Base-by-base conservation (phyloP, 257 asterid genomes). In the Ligustrum vulgare region DNA sequence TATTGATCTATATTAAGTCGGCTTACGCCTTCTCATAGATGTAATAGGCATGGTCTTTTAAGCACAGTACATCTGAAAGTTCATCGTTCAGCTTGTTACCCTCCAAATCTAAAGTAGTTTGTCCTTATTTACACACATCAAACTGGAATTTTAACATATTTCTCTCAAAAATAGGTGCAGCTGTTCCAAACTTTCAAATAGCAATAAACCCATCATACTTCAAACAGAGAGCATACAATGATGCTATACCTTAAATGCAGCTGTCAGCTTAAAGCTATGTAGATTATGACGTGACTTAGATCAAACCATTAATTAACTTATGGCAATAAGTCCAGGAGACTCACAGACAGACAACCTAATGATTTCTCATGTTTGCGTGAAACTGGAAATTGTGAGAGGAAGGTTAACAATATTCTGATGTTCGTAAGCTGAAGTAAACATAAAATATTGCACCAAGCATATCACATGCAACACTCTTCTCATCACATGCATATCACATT, bases 381-480 rank as follows among this genome's bases (percentile, higher is more conserved):
- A n/a, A n/a, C n/a, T n/a, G n/a, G n/a, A n/a, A n/a, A n/a, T n/a
- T n/a, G n/a, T n/a, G n/a, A n/a, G n/a, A 56, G 16, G 15, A 1
- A 58, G 66, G 32, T 56, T 1, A 56, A 56, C 13, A 8, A 56
- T 18, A 49, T 56, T n/a, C 4, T 37, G 43, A 37, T 10, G 43
- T 2, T 37, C 12, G 12, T 2, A 23, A 58, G 15, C 66, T 20
- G 15, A 58, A 22, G 22, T 22, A 22, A 58, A 58, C 66, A 58
- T 2, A 20, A 4, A 5, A 69, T 72, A 67, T 66, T 67, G 83
- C 80, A 81, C 85, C 85, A 84, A 84, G 77, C 87, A 85, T 78
- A 63, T n/a, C n/a, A n/a, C n/a, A n/a, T n/a, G n/a, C n/a, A n/a
- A n/a, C n/a, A n/a, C n/a, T n/a, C n/a, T n/a, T n/a, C n/a, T n/a